Conservation (phyloP, 1,284 basidiomycete genomes). For the Ganoderma multipileum region DNA sequence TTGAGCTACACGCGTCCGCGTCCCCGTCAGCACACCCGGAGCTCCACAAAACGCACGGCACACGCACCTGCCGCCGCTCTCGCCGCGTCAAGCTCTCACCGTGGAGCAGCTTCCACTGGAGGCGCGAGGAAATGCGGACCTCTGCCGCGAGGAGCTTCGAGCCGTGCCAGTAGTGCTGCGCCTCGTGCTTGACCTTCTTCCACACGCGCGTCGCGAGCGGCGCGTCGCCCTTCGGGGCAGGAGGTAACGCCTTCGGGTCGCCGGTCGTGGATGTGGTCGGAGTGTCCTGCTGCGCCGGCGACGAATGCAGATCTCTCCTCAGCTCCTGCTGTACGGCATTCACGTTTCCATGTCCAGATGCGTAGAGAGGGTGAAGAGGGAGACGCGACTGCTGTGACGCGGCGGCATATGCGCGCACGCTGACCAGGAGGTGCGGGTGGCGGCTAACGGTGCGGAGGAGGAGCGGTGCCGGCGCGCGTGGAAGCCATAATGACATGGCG, state of each 20-base stretch:
- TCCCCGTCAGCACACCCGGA: neutral
- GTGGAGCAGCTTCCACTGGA: conserved; percentile 93
- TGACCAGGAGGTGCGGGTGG: conserved; percentile 36
- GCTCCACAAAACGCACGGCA: neutral
- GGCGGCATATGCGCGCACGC: conserved; percentile 25
- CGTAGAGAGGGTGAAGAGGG: conserved; percentile 28
- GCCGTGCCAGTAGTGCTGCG: conserved; percentile 97
- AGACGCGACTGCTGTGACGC: conserved; percentile 23
- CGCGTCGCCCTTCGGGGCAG: conserved; percentile 55
- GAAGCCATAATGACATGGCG: conserved; percentile 45
- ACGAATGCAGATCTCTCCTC: conserved; percentile 21
- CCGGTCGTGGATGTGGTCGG: conserved; percentile 19
- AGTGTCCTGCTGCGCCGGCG: conserved; percentile 22
- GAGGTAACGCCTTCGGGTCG: conserved; percentile 55
- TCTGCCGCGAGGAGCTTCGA: conserved; percentile 95
- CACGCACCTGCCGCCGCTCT: conserved; percentile 86
- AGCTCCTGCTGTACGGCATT: neutral
- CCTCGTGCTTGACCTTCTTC: conserved; percentile 96
- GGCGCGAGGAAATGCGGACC: conserved; percentile 87
- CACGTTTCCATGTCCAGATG: neutral
- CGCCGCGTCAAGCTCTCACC: conserved; percentile 92
- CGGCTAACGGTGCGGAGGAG: conserved; percentile 47
- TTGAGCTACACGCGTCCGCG: conserved; percentile 65
- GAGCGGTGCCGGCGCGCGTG: conserved; percentile 48
- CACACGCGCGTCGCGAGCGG: conserved; percentile 73